phyloP scores from a whole-genome alignment of 805 yeast genomes.

The Wickerhamiella allomyrinae region DNA sequence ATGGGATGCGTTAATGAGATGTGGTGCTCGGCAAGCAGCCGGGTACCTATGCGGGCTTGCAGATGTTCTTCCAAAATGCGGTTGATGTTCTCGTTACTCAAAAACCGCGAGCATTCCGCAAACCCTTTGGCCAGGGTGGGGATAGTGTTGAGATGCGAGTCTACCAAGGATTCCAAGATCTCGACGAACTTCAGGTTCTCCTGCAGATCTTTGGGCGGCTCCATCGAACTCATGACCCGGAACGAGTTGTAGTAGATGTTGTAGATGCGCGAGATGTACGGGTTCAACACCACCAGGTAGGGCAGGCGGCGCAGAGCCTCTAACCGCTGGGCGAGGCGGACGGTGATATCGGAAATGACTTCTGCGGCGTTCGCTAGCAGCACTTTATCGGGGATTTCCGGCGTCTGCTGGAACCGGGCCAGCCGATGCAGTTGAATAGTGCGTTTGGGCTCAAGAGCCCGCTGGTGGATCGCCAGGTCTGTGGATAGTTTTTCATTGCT shows the following conservation, averaged over 20 bases:
- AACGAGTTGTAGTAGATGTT: slow-evolving; percentile 59
- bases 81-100: slow-evolving; percentile 37
- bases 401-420: slow-evolving; percentile 8
- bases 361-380: slow-evolving; percentile 23
- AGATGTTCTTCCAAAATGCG: slow-evolving; percentile 61
- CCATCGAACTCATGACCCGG: slow-evolving; percentile 32
- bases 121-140: slow-evolving; percentile 75
- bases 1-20: slow-evolving; percentile 41
- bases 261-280: slow-evolving; percentile 68
- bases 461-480: slow-evolving; percentile 14
- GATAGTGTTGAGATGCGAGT: slow-evolving; percentile 71
- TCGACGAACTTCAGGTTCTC: slow-evolving; percentile 42
- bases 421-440: slow-evolving; percentile 17
- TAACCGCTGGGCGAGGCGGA: slow-evolving; percentile 49
- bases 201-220: slow-evolving; percentile 33
- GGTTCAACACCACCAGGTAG: slow-evolving; percentile 73
- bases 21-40: slow-evolving; percentile 77
- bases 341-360: slow-evolving; percentile 16
- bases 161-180: slow-evolving; percentile 45
- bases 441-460: slow-evolving; percentile 11
- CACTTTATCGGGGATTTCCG: slow-evolving; percentile 12
- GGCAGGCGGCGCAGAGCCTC: slow-evolving; percentile 62
- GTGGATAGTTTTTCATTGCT: slow-evolving; percentile 10
- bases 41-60: slow-evolving; percentile 72
- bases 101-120: slow-evolving; percentile 40